Base-by-base conservation (phyloP, 1,284 basidiomycete species). In the Athelia sp. region DNA sequence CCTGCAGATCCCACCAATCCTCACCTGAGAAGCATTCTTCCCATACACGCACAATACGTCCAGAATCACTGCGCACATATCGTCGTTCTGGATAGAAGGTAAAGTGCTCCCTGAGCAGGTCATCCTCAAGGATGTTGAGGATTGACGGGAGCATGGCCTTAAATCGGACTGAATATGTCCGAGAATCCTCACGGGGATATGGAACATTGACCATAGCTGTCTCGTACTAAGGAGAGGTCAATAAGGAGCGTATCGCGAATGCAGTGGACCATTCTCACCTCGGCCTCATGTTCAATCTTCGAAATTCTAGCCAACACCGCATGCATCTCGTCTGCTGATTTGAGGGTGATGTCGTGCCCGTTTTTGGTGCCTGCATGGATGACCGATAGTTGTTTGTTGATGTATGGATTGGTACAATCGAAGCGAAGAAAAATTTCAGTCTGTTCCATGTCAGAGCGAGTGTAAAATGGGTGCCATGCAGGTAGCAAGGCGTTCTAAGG, bases 1-100 rank as follows among this genome's bases (percentile, higher is more conserved):
- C 40, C 19, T 43, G 40, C 10, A 43, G 10, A 19, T 43, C 19
- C 40, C 40, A 43, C 40, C 40, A 43, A 18, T 43, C 40, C 10
- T 43, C 40, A 43, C 40, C 40, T 11, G 40, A 43, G 10, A 18
- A 43, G 19, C 19, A 43, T 43, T 43, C 40, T 21, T 43, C 40
- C 19, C 40, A 43, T 11, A 43, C 10, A 10, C 40, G 15, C 40
- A 43, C 19, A 18, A 43, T 43, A 18, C 40, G 11, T 11, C 19
- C 40, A 11, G 15, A 10, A 43, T 10, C 11, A 21, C 19, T 19
- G 11, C 32, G 32, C 32, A 34, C n/a, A 34, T 34, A 34, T 34
- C 32, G 32, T 11, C 32, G 32, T 34, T 34, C 32, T n/a, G 32
- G 32, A n/a, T 34, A 34, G 11, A 34, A 34, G 32, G 11, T 11